Conservation (phyloP, 768 basidiomycete species). For the Panus rudis region DNA sequence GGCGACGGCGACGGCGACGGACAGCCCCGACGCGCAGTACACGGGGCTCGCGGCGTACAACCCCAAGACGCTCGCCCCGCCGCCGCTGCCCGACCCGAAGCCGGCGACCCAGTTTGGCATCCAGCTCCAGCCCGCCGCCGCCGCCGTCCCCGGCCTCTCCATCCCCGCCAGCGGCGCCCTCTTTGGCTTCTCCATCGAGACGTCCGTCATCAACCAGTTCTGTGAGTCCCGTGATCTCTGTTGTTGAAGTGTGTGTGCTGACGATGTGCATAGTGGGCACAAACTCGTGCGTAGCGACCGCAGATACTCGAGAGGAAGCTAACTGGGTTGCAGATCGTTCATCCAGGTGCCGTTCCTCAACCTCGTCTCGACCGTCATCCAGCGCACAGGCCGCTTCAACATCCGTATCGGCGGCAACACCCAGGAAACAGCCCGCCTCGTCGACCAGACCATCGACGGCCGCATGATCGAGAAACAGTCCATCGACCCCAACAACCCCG, state of each 20-base stretch:
- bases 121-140: slow-evolving; percentile 13
- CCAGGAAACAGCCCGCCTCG: slow-evolving; percentile 57
- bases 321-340: slow-evolving; percentile 33
- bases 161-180: slow-evolving; percentile 49
- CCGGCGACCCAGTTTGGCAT: slow-evolving; percentile 17
- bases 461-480: slow-evolving; percentile 43
- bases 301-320: no score
- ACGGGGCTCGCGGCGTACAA: slow-evolving; percentile 29
- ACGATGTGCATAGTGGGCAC: slow-evolving; percentile 36
- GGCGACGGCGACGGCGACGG: slow-evolving; percentile 15
- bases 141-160: slow-evolving; percentile 26
- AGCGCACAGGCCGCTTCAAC: slow-evolving; percentile 53
- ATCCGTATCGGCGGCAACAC: slow-evolving; percentile 79
- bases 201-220: slow-evolving; percentile 63
- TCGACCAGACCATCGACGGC: slow-evolving; percentile 40
- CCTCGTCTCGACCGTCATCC: slow-evolving; percentile 63
- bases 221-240: slow-evolving; percentile 34
- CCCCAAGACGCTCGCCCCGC: slow-evolving; percentile 21
- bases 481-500: slow-evolving; percentile 31
- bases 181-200: slow-evolving; percentile 70
- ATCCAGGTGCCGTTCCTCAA: slow-evolving; percentile 69
- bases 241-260: slow-evolving; percentile 34
- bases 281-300: no score
- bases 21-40: slow-evolving; percentile 16
- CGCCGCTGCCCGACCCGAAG: slow-evolving; percentile 18